Percentiles rank a stretch among this genome's conserved stretches.
phyloP scores from a whole-genome alignment of 345 rosid species.

The Isatis tinctoria region DNA sequence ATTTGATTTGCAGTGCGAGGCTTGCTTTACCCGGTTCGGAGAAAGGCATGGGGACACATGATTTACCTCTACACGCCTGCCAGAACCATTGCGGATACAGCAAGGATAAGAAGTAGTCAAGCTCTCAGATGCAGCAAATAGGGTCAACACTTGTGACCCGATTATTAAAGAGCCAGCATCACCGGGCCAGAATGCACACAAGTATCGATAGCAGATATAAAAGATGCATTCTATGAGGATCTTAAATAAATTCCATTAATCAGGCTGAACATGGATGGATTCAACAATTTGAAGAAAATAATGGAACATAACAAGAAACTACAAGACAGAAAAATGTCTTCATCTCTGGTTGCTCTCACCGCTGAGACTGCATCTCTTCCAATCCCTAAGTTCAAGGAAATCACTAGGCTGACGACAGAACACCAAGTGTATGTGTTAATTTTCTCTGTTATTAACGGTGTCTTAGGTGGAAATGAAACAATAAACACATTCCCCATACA shows the following conservation, averaged over 20 bases:
- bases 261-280: slow-evolving; percentile 61
- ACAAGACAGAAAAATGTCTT: slow-evolving; percentile 65
- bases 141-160: slow-evolving; percentile 48
- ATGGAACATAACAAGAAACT: slow-evolving; percentile 65
- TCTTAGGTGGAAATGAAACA: neutral
- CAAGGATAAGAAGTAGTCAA: slow-evolving; percentile 29
- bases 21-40: slow-evolving; percentile 78
- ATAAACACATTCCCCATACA: neutral
- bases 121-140: slow-evolving; percentile 27
- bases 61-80: slow-evolving; percentile 44
- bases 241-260: slow-evolving; percentile 81
- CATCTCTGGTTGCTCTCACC: slow-evolving; percentile 74
- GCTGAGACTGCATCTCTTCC: slow-evolving; percentile 83
- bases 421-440: slow-evolving; percentile 78
- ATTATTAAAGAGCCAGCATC: slow-evolving; percentile 87
- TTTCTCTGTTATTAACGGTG: neutral
- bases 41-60: slow-evolving; percentile 31
- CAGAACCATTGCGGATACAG: slow-evolving; percentile 35
- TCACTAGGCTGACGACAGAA: slow-evolving; percentile 81
- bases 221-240: slow-evolving; percentile 59
- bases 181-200: slow-evolving; percentile 57
- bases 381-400: slow-evolving; percentile 69
- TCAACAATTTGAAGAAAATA: slow-evolving; percentile 61
- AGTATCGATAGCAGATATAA: slow-evolving; percentile 53
- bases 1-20: slow-evolving; percentile 62